Conservation (phyloP, 2,329 filamentous ascomycete species). For the Nemania sp. region DNA sequence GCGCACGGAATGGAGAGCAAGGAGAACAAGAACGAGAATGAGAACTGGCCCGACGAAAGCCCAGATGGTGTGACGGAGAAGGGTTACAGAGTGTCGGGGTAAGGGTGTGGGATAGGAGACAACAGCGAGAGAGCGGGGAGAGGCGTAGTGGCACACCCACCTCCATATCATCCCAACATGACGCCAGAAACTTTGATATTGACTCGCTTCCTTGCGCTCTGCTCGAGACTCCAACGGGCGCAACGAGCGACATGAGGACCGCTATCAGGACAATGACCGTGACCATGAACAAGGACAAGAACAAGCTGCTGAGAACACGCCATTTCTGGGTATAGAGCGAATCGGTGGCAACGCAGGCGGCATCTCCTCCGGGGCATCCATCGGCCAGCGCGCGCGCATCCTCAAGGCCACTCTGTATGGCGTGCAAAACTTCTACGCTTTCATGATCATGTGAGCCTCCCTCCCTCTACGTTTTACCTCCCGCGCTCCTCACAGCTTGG, state of each 20-base stretch:
- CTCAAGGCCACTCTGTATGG: constrained; percentile 85
- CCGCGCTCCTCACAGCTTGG: background rate
- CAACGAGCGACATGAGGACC: constrained; percentile 11
- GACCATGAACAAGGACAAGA: constrained; percentile 35
- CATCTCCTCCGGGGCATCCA: constrained; percentile 49
- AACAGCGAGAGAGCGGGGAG: background rate
- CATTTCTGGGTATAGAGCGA: constrained; percentile 74
- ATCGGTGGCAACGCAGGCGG: constrained; percentile 59
- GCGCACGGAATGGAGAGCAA: too few relatives aligned
- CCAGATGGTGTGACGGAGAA: background rate
- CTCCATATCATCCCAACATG: constrained; percentile 5
- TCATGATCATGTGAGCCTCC: constrained; percentile 93
- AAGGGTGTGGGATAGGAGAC: background rate
- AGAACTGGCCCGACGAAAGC: background rate
- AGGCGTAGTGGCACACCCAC: background rate
- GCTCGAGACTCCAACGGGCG: constrained; percentile 20
- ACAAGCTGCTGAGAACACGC: constrained; percentile 64
- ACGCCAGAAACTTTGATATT: constrained; percentile 24
- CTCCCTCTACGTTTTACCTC: background rate
- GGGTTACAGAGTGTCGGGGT: too few relatives aligned
- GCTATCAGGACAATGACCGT: constrained; percentile 22
- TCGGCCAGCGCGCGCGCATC: constrained; percentile 70
- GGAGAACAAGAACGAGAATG: too few relatives aligned
- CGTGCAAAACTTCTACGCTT: constrained; percentile 95
- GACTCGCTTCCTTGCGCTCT: constrained; percentile 14